phyloP scores from a whole-genome alignment of 805 yeast genomes.

The Candida tibetensis region DNA sequence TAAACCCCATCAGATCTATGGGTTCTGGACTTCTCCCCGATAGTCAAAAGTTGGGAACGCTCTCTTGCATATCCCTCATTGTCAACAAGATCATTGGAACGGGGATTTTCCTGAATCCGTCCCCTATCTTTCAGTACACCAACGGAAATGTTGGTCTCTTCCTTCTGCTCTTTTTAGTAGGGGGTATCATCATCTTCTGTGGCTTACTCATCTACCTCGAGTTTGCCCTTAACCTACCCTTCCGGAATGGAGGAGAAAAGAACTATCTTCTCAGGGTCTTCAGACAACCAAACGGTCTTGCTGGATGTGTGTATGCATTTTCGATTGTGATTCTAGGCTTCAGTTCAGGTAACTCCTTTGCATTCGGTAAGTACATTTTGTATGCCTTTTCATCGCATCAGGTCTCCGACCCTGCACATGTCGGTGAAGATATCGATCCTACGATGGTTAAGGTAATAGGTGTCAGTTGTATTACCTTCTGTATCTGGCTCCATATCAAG shows the following conservation, averaged over 20 bases:
- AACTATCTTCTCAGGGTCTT: slow-evolving; percentile 38
- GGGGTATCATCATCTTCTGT: slow-evolving; percentile 36
- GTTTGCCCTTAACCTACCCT: slow-evolving; percentile 39
- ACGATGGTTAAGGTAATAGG: slow-evolving; percentile 46
- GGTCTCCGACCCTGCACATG: slow-evolving; percentile 1
- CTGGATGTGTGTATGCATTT: slow-evolving; percentile 45
- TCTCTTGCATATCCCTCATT: slow-evolving; percentile 38
- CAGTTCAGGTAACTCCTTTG: slow-evolving; percentile 62
- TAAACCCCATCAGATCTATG: background rate
- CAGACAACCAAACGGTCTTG: slow-evolving; percentile 29
- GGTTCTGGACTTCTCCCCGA: background rate
- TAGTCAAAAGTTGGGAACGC: slow-evolving; percentile 20
- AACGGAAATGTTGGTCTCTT: slow-evolving; percentile 38
- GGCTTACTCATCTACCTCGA: slow-evolving; percentile 42
- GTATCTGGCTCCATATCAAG: slow-evolving; percentile 46
- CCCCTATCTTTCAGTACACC: slow-evolving; percentile 38
- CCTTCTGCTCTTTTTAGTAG: slow-evolving; percentile 31
- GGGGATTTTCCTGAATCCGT: slow-evolving; percentile 41
- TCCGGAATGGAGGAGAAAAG: slow-evolving; percentile 42
- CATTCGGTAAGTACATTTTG: slow-evolving; percentile 60
- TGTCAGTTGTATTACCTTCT: slow-evolving; percentile 44
- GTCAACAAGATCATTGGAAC: slow-evolving; percentile 45
- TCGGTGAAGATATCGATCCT: slow-evolving; percentile 19
- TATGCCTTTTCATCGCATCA: slow-evolving; percentile 30
- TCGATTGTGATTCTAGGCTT: slow-evolving; percentile 57